Evolutionary conservation across 2,329 filamentous ascomycete species (phyloP).

Genomic region (Aspergillus melleus): DNA sequence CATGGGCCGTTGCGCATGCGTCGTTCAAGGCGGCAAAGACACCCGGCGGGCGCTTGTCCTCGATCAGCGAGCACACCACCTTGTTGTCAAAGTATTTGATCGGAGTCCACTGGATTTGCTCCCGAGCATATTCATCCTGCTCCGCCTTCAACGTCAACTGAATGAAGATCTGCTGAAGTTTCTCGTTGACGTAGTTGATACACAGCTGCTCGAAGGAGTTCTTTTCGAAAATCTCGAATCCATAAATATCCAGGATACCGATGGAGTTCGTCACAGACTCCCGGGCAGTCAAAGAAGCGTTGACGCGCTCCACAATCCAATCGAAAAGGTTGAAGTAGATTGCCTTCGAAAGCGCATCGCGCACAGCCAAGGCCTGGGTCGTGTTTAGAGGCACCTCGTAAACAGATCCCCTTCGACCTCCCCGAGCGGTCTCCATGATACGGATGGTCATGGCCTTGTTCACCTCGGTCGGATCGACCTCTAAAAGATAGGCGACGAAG

Average conservation of each 20-base stretch:
- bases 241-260: conserved; percentile 97
- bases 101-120: conserved; percentile 97
- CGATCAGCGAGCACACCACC: conserved; percentile 95
- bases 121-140: conserved; percentile 93
- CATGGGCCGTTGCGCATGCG: conserved; percentile 96
- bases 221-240: conserved; percentile 98
- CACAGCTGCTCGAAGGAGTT: conserved; percentile 99
- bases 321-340: conserved; percentile 98
- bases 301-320: conserved; percentile 94
- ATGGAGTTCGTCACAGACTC: conserved; percentile 79
- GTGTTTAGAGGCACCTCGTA: conserved; percentile 80
- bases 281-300: conserved; percentile 79
- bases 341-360: conserved; percentile 90
- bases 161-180: conserved; percentile 98
- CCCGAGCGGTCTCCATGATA: conserved; percentile 71
- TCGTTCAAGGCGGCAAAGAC: conserved; percentile 96
- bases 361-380: conserved; percentile 79
- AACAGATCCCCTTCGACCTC: conserved; percentile 64
- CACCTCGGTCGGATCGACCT: conserved; percentile 77
- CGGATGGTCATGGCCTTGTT: conserved; percentile 87
- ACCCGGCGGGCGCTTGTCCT: conserved; percentile 84
- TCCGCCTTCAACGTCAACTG: conserved; percentile 95
- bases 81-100: conserved; percentile 99
- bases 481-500: conserved; percentile 89
- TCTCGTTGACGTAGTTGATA: conserved; percentile 99